phyloP scores from a whole-genome alignment of 179 eudicot genomes.

The Pouteria campechiana region DNA sequence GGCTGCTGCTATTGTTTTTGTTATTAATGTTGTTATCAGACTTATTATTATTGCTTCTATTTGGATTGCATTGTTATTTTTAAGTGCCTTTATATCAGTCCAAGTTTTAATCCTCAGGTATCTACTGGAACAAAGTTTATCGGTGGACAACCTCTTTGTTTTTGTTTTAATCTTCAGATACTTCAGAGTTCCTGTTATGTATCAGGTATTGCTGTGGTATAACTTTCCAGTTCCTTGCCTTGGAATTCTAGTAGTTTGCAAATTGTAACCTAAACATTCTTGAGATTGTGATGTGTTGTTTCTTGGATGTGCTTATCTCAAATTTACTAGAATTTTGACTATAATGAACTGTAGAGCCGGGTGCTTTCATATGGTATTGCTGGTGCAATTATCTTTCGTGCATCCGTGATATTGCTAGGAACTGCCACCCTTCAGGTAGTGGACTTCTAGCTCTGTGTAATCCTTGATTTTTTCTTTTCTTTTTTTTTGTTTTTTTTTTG shows the following conservation, averaged over 20 bases:
- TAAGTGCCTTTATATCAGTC: neutral
- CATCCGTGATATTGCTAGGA: conserved; percentile 81
- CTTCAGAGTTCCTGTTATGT: conserved; percentile 71
- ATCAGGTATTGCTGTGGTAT: conserved; percentile 47
- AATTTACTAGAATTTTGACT: neutral
- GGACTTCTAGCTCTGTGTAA: neutral
- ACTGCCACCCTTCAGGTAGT: conserved; percentile 86
- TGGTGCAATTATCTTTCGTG: conserved; percentile 80
- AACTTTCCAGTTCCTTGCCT: too few species aligned
- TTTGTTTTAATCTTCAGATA: conserved; percentile 91
- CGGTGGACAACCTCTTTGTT: conserved; percentile 93
- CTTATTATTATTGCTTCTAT: neutral
- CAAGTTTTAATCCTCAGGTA: conserved; percentile 41
- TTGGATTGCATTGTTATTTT: neutral
- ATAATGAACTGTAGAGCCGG: conserved; percentile 40
- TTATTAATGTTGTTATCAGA: neutral
- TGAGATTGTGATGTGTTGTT: neutral
- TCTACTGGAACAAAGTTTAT: conserved; percentile 92
- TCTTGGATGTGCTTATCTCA: neutral
- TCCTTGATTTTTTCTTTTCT: conserved; percentile 4
- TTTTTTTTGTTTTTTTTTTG: neutral
- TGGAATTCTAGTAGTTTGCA: too few species aligned
- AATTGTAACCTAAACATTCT: too few species aligned
- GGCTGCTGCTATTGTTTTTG: too few species aligned
- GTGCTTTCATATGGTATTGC: conserved; percentile 93